Conservation (phyloP, 169 alveolate genomes). For the Plasmodium vinckei region DNA sequence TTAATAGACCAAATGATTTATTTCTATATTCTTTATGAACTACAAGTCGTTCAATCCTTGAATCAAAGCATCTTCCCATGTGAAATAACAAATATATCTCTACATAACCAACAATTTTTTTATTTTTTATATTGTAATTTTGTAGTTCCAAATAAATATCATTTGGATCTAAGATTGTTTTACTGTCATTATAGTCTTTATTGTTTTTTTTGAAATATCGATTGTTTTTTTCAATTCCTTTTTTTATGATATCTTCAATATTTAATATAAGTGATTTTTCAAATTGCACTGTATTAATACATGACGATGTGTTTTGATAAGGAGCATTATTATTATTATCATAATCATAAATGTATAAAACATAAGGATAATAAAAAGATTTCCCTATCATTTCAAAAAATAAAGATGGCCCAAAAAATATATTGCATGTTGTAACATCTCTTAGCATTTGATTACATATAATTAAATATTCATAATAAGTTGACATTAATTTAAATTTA, state of each 20-base stretch:
- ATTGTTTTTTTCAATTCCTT: slow-evolving; percentile 42
- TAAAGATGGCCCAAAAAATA: slow-evolving; percentile 32
- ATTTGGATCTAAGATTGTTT: slow-evolving; percentile 19
- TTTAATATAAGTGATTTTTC: slow-evolving; percentile 51
- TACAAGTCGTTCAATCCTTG: slow-evolving; percentile 84
- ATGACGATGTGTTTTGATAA: not conserved
- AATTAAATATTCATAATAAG: slow-evolving; percentile 71
- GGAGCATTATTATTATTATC: slow-evolving; percentile 2
- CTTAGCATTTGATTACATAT: slow-evolving; percentile 43
- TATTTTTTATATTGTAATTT: slow-evolving; percentile 30
- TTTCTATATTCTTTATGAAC: slow-evolving; percentile 81
- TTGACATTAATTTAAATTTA: slow-evolving; percentile 62
- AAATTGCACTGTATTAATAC: slow-evolving; percentile 14
- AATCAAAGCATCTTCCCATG: slow-evolving; percentile 84
- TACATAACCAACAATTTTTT: slow-evolving; percentile 80
- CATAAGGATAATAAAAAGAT: slow-evolving; percentile 65
- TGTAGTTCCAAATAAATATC: slow-evolving; percentile 17
- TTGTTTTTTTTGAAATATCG: slow-evolving; percentile 28
- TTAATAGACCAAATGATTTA: slow-evolving; percentile 76
- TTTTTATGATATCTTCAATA: slow-evolving; percentile 51
- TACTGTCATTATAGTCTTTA: not conserved
- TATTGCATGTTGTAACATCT: slow-evolving; percentile 67
- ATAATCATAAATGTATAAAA: slow-evolving; percentile 39
- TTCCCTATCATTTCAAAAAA: slow-evolving; percentile 73
- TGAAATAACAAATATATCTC: slow-evolving; percentile 84